These are phyloP conservation scores for Lodderomyces oxycetoniae DNA, from an alignment of 1,139 yeast genomes.

Conservation along the genomic window DNA sequence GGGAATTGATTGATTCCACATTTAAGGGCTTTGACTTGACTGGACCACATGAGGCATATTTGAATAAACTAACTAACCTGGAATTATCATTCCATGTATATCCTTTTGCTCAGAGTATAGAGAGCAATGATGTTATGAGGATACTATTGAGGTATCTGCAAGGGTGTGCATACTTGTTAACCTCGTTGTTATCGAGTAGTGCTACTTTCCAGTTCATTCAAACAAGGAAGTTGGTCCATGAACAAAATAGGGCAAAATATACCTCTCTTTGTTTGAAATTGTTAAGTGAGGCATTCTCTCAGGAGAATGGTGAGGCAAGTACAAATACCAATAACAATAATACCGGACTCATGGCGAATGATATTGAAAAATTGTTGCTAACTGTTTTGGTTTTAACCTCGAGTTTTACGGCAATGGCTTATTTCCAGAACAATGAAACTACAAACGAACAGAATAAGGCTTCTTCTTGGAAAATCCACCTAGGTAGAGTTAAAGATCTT, in stretches of 20 bases:
- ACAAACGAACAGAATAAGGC: slow-evolving; percentile 1
- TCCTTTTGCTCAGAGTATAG: slow-evolving; percentile 38
- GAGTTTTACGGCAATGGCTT: slow-evolving; percentile 30
- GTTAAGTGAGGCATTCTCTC: slow-evolving; percentile 30
- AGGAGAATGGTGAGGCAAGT: slow-evolving; percentile 12
- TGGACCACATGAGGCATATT: slow-evolving; percentile 31
- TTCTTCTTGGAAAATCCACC: slow-evolving; percentile 35
- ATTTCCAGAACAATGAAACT: slow-evolving; percentile 6
- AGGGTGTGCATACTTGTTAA: slow-evolving; percentile 33
- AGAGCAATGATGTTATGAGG: slow-evolving; percentile 31
- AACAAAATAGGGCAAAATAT: slow-evolving; percentile 28
- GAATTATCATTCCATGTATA: slow-evolving; percentile 29
- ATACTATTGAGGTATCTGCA: slow-evolving; percentile 31
- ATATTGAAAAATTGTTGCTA: slow-evolving; percentile 35
- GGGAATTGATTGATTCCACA: slow-evolving; percentile 23
- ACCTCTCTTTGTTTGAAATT: slow-evolving; percentile 29
- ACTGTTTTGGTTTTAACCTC: slow-evolving; percentile 37
- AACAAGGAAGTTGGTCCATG: slow-evolving; percentile 29
- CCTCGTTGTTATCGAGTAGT: slow-evolving; percentile 33
- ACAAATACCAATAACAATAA: not conserved
- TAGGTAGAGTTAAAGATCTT: slow-evolving; percentile 39
- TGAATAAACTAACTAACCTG: slow-evolving; percentile 27
- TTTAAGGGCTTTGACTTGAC: slow-evolving; percentile 21
- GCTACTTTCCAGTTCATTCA: slow-evolving; percentile 37
- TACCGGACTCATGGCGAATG: slow-evolving; percentile 18